Evolutionary conservation across 768 basidiomycete species (phyloP), one percentile per base, ranked within the genome.

Genomic region (Rhodotorula sphaerocarpa): DNA sequence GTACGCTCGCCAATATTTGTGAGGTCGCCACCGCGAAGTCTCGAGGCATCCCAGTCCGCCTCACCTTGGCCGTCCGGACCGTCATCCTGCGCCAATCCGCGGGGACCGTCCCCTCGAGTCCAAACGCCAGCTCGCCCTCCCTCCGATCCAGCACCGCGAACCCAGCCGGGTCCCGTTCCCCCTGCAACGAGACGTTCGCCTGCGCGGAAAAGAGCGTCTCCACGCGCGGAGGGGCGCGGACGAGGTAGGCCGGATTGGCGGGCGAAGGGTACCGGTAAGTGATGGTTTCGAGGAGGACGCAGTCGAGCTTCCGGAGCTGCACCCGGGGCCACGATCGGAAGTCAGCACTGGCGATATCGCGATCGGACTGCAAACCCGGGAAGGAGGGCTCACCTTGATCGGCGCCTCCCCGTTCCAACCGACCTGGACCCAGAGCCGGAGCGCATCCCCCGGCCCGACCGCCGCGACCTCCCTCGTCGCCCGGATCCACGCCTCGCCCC

Each of bases 241-340:
- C 43, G 54, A 59, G 50, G 50, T 52, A 56, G 27, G 11, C 7
- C 1, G 51, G 42, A 41, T 61, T 58, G 21, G 45, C 18, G 2
- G 59, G 33, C 15, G 59, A 61, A 1, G 63, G 63, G 55, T 63
- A 59, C 42, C 57, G 53, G 54, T 52, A 67, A 14, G 45, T 56
- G 50, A 67, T 28, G n/a, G 61, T 59, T 41, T 67, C 66, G 21
- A 57, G 46, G 20, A 67, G 45, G 16, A 67, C 66, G 10, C 42
- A 42, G 30, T 63, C 66, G 41, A 66, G 55, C 16, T 57, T 45
- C 20, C 51, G 58, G 36, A 66, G 48, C 39, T 51, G 57, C 27
- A 14, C 16, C 36, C 16, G 9, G 36, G 36, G 36, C 36, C 10
- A 16, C 18, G 44, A 25, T 21, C 9, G 28, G 18, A 10, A 11